phyloP scores from a whole-genome alignment of 768 basidiomycete genomes.

The Chalciporus sphaerocephalus region DNA sequence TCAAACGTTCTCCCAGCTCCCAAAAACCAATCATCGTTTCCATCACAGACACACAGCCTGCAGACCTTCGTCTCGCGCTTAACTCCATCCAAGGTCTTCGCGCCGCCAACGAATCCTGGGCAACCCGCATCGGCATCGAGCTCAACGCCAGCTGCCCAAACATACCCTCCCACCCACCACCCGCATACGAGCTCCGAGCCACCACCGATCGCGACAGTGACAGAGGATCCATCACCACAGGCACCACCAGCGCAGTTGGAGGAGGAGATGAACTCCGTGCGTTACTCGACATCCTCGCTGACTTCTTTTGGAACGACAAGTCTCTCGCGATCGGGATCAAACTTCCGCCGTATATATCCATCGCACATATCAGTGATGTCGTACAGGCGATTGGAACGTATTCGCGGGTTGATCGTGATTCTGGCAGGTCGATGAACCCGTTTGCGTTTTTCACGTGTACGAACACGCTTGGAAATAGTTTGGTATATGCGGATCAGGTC shows the following conservation, averaged over 20 bases:
- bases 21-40: conserved; percentile 76
- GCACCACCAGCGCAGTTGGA: too few relatives aligned
- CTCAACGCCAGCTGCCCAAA: conserved; percentile 87
- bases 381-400: conserved; percentile 44
- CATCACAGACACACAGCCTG: conserved; percentile 59
- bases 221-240: background rate
- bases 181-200: conserved; percentile 50
- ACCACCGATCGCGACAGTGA: background rate
- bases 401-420: conserved; percentile 16
- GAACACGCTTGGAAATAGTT: conserved; percentile 71
- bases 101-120: conserved; percentile 26
- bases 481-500: conserved; percentile 59
- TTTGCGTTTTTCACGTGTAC: conserved; percentile 76
- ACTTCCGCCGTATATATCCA: conserved; percentile 68
- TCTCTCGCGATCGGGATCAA: conserved; percentile 71
- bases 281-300: conserved; percentile 52
- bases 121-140: conserved; percentile 60
- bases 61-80: conserved; percentile 53
- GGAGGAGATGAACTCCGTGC: conserved; percentile 34
- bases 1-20: conserved; percentile 31
- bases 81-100: conserved; percentile 58
- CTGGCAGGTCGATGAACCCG: conserved; percentile 35
- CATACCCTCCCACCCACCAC: conserved; percentile 55
- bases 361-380: conserved; percentile 55
- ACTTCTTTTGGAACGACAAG: conserved; percentile 44